Conservation (phyloP, 306 rosid genomes). For the Crataegus laevigata region DNA sequence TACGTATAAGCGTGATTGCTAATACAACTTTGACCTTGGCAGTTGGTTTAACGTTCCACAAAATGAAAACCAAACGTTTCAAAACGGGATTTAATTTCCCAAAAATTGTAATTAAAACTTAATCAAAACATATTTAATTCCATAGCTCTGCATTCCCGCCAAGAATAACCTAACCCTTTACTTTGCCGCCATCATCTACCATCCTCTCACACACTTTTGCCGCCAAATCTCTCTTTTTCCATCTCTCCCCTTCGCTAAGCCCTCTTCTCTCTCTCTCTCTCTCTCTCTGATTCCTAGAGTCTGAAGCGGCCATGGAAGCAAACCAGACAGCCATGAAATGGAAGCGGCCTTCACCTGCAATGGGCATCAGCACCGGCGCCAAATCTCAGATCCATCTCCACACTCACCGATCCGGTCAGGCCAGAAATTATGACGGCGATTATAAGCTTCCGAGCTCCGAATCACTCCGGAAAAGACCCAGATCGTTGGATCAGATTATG, state of each 20-base stretch:
- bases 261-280: not conserved
- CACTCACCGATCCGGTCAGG: constrained; percentile 19
- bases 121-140: not conserved
- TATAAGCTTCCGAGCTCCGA: not conserved
- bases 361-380: constrained; percentile 19
- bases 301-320: not conserved
- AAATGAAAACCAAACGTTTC: too few species aligned
- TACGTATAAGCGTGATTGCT: too few species aligned
- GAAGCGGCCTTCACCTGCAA: not conserved
- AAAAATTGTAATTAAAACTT: not conserved
- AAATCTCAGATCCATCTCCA: constrained; percentile 16
- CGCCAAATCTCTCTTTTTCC: constrained; percentile 3
- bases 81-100: too few species aligned
- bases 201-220: not conserved
- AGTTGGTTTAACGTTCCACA: too few species aligned
- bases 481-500: not conserved
- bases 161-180: not conserved
- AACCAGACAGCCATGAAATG: not conserved
- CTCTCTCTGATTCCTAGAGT: not conserved
- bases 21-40: too few species aligned
- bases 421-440: not conserved
- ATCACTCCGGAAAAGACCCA: not conserved
- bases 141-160: constrained; percentile 22
- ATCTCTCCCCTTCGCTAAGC: not conserved
- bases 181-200: constrained; percentile 28